A percentile compares a stretch with the other conserved stretches of the same genome.
Evolutionary conservation across 306 rosid genomes (phyloP).

Genomic region (Gastrolobium villosum): DNA sequence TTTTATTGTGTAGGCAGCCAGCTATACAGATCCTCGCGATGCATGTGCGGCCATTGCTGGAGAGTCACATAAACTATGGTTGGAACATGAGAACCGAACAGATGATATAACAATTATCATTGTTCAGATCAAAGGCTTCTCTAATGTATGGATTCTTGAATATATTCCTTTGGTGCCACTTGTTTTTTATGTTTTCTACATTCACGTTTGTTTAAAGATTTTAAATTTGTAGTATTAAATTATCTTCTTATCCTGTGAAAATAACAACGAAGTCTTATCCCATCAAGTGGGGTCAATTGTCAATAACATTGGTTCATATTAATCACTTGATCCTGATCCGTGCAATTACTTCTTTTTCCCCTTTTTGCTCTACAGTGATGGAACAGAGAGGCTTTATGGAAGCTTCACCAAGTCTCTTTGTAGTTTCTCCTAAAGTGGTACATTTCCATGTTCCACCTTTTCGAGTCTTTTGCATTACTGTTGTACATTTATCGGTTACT

Average conservation of each 20-base stretch:
- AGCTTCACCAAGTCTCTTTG: constrained; percentile 48
- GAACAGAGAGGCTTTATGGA: constrained; percentile 37
- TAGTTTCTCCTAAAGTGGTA: constrained; percentile 57
- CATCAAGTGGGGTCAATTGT: background rate
- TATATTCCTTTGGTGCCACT: constrained; percentile 32
- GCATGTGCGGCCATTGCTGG: constrained; percentile 93
- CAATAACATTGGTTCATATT: constrained; percentile 3
- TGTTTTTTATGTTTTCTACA: background rate
- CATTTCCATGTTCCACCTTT: constrained; percentile 40
- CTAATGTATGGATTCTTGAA: constrained; percentile 67
- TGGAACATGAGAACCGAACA: constrained; percentile 88
- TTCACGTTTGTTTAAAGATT: constrained; percentile 24
- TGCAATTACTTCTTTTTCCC: background rate
- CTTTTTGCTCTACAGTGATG: constrained; percentile 42
- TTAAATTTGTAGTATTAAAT: constrained; percentile 18
- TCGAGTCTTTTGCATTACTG: constrained; percentile 23
- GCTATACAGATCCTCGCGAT: constrained; percentile 80
- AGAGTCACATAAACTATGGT: constrained; percentile 86
- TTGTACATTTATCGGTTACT: constrained; percentile 23
- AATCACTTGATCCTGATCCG: background rate
- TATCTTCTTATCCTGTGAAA: background rate
- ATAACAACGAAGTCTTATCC: background rate
- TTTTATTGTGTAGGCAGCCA: constrained; percentile 68
- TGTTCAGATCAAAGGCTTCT: constrained; percentile 79
- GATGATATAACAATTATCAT: constrained; percentile 93